phyloP scores from a whole-genome alignment of 805 yeast species.

The Schizosaccharomyces osmophilus region DNA sequence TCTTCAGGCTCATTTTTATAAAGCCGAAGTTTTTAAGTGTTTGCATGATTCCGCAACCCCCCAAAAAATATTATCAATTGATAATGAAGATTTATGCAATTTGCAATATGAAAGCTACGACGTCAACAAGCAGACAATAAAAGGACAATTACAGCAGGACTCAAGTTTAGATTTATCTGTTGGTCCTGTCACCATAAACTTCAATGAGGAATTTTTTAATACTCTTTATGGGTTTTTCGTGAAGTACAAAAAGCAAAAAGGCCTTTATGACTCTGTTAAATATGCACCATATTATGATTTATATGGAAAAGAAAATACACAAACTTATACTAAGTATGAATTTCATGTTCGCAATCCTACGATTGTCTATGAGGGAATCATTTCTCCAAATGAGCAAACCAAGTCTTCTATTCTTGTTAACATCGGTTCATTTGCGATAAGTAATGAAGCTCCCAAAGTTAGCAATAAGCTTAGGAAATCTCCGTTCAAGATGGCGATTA shows the following conservation, averaged over 20 bases:
- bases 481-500: background rate
- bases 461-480: constrained; percentile 8
- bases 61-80: constrained; percentile 34
- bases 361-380: constrained; percentile 37
- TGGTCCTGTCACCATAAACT: constrained; percentile 52
- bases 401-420: constrained; percentile 29
- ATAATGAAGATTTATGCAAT: constrained; percentile 61
- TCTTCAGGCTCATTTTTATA: background rate
- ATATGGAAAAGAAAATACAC: background rate
- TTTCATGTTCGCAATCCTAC: constrained; percentile 59
- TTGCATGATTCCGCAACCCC: background rate
- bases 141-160: constrained; percentile 18
- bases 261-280: constrained; percentile 68
- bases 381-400: background rate
- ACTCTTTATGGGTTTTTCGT: constrained; percentile 41
- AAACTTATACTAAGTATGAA: constrained; percentile 22
- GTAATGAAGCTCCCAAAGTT: constrained; percentile 28
- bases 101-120: constrained; percentile 65
- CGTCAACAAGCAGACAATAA: constrained; percentile 8
- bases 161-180: constrained; percentile 38
- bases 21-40: background rate
- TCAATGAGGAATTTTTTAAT: constrained; percentile 58
- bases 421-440: constrained; percentile 59
- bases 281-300: constrained; percentile 34
- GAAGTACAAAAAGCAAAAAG: constrained; percentile 65